Base-by-base conservation (phyloP, 805 yeast genomes). In the Blastobotrys parvus region DNA sequence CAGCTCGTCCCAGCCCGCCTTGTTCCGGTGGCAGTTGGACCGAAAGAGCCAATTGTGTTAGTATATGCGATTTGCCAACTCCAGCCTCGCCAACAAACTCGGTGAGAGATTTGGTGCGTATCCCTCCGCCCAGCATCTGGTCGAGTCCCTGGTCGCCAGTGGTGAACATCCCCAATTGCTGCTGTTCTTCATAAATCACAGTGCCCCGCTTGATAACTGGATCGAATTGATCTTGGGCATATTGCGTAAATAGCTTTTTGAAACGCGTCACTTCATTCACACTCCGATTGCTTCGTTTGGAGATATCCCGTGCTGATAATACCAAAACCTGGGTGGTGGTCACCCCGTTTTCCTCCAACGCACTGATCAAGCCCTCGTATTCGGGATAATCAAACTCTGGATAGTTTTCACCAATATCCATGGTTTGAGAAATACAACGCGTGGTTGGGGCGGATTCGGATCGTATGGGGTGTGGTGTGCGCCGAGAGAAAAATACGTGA, bases 1-100 rank as follows among this genome's bases (percentile, higher is more conserved):
- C 74, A 42, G 71, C 67, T 4, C 44, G 64, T 15, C 63, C 69
- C 6, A 75, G 46, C 0, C 84, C 83, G 3, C 78, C 78, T 30
- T 62, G 49, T 15, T 58, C 63, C 8, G 20, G 37, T 0, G 80
- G 72, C 7, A 74, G 51, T 49, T 80, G 87, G 10, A 80, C 76
- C 2, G 78, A 64, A 2, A 78, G 63, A 1, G 82, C 69, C 41
- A 88, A 53, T 50, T 82, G 90, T 65, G 80, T 70, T 20, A 83
- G 63, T 3, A 89, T 62, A 51, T 89, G 94, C 0, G 96, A 80
- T 55, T 90, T 90, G 0, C 96, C 97, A 1, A 83, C 72, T 0
- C 94, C 84, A 40, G 94, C 78, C 20, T 81, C 82, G 0, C 97
- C 97, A 52, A 78, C 79, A 3, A 90, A 58, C 63, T 89, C 97